phyloP scores from a whole-genome alignment of 345 rosid species.

The Acer saccharum region DNA sequence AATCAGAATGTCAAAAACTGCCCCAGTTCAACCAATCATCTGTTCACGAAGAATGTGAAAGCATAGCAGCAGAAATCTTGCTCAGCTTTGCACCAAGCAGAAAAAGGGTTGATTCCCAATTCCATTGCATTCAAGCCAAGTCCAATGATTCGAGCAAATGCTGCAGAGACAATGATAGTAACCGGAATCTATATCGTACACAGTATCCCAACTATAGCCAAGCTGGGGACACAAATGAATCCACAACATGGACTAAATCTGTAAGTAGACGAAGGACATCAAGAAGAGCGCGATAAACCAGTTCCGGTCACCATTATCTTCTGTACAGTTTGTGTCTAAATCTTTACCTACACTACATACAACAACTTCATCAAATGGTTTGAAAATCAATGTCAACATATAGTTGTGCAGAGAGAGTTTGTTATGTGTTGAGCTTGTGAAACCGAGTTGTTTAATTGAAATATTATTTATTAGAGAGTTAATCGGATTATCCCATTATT shows the following conservation, averaged over 20 bases:
- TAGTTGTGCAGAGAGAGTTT: neutral
- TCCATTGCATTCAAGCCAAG: neutral
- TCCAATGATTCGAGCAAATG: neutral
- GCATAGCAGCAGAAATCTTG: constrained; percentile 14
- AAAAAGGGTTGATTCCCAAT: neutral
- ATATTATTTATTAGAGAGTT: too few species aligned
- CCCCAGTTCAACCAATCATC: neutral
- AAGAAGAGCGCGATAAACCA: constrained; percentile 1
- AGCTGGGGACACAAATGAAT: neutral
- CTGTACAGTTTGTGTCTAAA: neutral
- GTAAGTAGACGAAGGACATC: constrained; percentile 4
- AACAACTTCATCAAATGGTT: neutral
- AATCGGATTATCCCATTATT: too few species aligned
- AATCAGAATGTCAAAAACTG: neutral
- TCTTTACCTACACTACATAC: neutral
- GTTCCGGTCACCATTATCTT: neutral
- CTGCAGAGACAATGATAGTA: neutral
- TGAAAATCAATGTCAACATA: neutral
- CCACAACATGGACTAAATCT: constrained; percentile 10
- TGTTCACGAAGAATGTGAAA: neutral
- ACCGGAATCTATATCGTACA: neutral
- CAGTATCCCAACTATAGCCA: neutral
- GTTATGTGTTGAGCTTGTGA: too few species aligned
- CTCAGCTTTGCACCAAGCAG: constrained; percentile 12
- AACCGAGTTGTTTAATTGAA: too few species aligned